Base-by-base conservation (phyloP, 2,329 filamentous ascomycete genomes). In the Neoscytalidium dimidiatum region DNA sequence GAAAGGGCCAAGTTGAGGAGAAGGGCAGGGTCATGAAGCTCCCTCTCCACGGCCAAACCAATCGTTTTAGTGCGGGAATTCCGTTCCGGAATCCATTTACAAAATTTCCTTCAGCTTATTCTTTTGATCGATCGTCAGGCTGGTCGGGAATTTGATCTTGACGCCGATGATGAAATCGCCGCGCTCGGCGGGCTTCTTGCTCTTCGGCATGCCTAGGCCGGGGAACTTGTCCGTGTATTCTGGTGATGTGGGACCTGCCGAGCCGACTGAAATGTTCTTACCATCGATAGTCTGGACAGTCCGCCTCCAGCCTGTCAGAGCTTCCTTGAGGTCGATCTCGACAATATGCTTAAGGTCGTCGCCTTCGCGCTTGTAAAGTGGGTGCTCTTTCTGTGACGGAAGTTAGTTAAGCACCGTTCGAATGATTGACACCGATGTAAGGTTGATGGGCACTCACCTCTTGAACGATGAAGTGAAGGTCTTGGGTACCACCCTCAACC, bases 231-330 rank as follows among this genome's bases (percentile, higher is more conserved):
- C 94, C 71, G 88, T 88, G 76, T 88, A 91, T 13, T 90, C 92
- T 0, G 94, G 94, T 65, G 91, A 90, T 6, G 94, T 98, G 1
- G 94, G 94, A 0, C 94, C 94, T 4, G 84, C 81, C 77, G 93
- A 94, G 49, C 92, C 87, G 43, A 98, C 86, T 60, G 83, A 87
- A 70, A 99, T 82, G 72, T 94, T 90, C 75, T 92, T 94, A 71
- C 92, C 92, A 73, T 99, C 95, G 71, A 99, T 98, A 9, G 94
- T 99, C 33, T 89, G 88, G 23, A 99, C 88, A n/a, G 92, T 96
- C 62, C 91, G 88, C 71, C 87, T 90, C 95, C 95, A 99, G 66
- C 95, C 95, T 0, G 94, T 97, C 49, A 99, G 81, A 1, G 95
- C 92, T 79, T 99, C 95, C 78, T 97, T 98, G 52, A 99, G 87